Percentiles rank a stretch among this genome's conserved stretches.
These are phyloP conservation scores for Claviceps lovelessii DNA, from an alignment of 2,329 filamentous ascomycete genomes.

Conservation along the genomic window DNA sequence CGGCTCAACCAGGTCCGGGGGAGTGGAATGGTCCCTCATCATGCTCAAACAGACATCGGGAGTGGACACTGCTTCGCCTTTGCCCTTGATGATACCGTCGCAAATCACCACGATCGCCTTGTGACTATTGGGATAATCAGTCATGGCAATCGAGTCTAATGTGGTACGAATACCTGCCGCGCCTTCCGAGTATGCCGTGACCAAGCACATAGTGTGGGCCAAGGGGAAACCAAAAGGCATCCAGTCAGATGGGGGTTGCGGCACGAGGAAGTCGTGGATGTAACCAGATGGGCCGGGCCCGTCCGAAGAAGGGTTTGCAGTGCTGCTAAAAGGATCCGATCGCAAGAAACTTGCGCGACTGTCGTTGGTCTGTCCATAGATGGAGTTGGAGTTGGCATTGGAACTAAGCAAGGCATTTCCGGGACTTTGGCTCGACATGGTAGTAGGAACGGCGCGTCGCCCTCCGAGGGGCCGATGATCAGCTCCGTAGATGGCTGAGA, in stretches of 20 bases:
- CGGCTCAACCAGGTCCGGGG: slow-evolving; percentile 67
- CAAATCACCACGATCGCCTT: slow-evolving; percentile 94
- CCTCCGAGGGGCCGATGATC: slow-evolving; percentile 39
- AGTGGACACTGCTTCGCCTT: slow-evolving; percentile 74
- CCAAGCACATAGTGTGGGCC: slow-evolving; percentile 83
- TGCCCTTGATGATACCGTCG: slow-evolving; percentile 93
- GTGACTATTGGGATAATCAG: slow-evolving; percentile 98
- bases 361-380: slow-evolving; percentile 56
- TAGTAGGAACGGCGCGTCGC: slow-evolving; percentile 54
- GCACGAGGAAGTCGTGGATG: slow-evolving; percentile 89
- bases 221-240: slow-evolving; percentile 93
- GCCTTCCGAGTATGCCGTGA: slow-evolving; percentile 95
- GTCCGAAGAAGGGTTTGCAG: slow-evolving; percentile 43
- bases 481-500: slow-evolving; percentile 76
- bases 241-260: slow-evolving; percentile 92
- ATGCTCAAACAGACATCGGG: slow-evolving; percentile 83
- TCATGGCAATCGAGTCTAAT: slow-evolving; percentile 89
- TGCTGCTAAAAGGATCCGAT: slow-evolving; percentile 38
- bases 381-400: slow-evolving; percentile 34
- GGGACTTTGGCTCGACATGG: slow-evolving; percentile 83
- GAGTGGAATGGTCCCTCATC: slow-evolving; percentile 81
- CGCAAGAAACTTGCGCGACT: slow-evolving; percentile 52
- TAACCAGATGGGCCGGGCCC: slow-evolving; percentile 79
- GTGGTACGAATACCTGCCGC: slow-evolving; percentile 86
- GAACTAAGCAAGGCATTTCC: slow-evolving; percentile 53